Percentiles rank a stretch among this genome's conserved stretches.
Conservation (phyloP, 2,329 filamentous ascomycete species). For the Arthroderma sp. region DNA sequence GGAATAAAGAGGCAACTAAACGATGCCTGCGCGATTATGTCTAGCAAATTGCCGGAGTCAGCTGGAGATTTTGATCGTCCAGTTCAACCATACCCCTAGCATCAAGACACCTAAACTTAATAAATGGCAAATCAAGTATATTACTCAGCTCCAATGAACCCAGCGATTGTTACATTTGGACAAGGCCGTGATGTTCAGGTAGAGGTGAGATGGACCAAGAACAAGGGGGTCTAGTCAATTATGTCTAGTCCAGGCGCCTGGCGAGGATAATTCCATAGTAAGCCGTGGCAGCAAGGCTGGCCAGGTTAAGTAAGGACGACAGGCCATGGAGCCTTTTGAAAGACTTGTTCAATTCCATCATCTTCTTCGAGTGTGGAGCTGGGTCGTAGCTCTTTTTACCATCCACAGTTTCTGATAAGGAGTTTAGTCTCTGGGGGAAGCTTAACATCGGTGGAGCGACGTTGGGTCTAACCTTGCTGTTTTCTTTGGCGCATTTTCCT, state of each 20-base stretch:
- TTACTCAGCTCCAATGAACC: too few relatives aligned
- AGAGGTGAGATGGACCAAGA: neutral
- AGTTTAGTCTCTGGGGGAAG: neutral
- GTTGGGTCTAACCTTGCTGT: constrained; percentile 53
- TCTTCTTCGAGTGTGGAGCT: constrained; percentile 69
- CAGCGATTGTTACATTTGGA: constrained; percentile 4
- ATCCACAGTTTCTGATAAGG: constrained; percentile 57
- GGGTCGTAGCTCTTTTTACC: constrained; percentile 76
- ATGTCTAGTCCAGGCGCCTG: constrained; percentile 40
- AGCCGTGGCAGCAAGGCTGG: constrained; percentile 54
- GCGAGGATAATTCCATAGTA: constrained; percentile 68
- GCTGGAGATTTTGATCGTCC: too few relatives aligned
- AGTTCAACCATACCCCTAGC: too few relatives aligned
- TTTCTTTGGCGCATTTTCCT: constrained; percentile 62
- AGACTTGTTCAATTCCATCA: constrained; percentile 63
- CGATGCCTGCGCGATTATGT: too few relatives aligned
- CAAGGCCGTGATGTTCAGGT: neutral
- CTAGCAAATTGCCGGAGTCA: too few relatives aligned
- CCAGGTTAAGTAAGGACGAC: constrained; percentile 66
- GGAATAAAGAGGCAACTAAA: too few relatives aligned
- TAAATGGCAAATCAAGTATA: too few relatives aligned
- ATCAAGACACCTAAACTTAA: too few relatives aligned
- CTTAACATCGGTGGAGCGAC: neutral
- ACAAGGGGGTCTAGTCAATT: too few relatives aligned
- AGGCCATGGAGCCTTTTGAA: constrained; percentile 72